Conservation (phyloP, 305 asterid species). For the Fraxinus latifolia region DNA sequence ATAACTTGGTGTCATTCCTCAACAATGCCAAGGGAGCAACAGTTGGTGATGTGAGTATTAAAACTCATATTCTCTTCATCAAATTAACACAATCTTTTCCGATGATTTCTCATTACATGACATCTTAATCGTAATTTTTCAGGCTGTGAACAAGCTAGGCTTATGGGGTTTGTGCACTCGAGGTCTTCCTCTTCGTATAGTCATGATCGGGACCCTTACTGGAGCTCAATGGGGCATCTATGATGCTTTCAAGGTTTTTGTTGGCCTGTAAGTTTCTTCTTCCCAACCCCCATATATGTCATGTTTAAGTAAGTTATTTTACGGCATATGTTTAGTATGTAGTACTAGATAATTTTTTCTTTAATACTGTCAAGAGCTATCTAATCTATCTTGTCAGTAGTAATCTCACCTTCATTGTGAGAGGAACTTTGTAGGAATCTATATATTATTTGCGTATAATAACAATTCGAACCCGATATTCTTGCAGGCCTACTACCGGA, state of each 20-base stretch:
- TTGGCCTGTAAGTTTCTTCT: constrained; percentile 69
- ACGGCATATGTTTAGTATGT: background rate
- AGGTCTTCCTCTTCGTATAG: constrained; percentile 88
- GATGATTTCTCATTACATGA: background rate
- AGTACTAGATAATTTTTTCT: too few relatives aligned
- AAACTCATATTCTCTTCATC: background rate
- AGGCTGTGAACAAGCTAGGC: constrained; percentile 84
- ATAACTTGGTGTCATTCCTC: constrained; percentile 84
- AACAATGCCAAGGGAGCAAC: constrained; percentile 93
- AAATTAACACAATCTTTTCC: background rate
- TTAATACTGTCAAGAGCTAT: too few relatives aligned
- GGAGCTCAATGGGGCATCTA: constrained; percentile 90
- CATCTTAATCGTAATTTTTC: constrained; percentile 2
- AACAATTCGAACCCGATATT: background rate
- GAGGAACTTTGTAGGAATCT: too few relatives aligned
- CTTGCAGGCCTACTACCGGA: constrained; percentile 81
- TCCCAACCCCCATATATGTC: background rate
- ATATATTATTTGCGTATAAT: too few relatives aligned
- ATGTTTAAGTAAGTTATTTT: background rate
- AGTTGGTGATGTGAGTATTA: constrained; percentile 58
- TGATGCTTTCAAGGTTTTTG: constrained; percentile 78
- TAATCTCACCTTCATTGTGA: too few relatives aligned
- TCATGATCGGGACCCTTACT: constrained; percentile 85
- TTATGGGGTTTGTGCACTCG: constrained; percentile 73
- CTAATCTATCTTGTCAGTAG: too few relatives aligned